Evolutionary conservation across 202 grass and related monocot species (phyloP).

Genomic region (Setaria italica): DNA sequence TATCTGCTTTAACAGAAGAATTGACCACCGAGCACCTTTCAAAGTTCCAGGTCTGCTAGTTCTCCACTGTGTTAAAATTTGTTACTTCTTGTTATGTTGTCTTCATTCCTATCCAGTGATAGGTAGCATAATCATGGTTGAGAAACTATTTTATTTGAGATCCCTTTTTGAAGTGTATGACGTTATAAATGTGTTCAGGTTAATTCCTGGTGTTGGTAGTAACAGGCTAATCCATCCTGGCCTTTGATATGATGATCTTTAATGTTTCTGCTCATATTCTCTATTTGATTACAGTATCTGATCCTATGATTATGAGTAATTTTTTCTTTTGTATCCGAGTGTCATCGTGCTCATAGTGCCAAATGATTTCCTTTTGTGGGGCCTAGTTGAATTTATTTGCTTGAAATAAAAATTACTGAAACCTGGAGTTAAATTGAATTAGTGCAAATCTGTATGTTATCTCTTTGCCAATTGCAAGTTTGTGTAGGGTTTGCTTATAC

Average conservation of each 20-base stretch:
- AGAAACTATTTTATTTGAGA: conserved; percentile 4
- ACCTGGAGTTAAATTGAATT: not conserved
- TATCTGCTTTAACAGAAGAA: conserved; percentile 62
- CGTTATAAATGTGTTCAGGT: not conserved
- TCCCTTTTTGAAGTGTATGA: not conserved
- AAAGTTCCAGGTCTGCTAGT: conserved; percentile 69
- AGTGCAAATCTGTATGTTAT: not conserved
- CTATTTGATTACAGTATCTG: not conserved
- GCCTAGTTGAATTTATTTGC: not conserved
- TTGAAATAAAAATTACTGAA: not conserved
- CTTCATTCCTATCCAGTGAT: conserved; percentile 24
- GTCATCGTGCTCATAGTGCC: not conserved
- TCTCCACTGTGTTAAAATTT: conserved; percentile 24
- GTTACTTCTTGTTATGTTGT: conserved; percentile 21
- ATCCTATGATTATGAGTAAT: not conserved
- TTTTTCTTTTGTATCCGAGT: not conserved
- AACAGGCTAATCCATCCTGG: conserved; percentile 12
- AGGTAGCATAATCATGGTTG: conserved; percentile 2
- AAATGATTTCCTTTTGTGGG: conserved; percentile 12
- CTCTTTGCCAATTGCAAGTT: not conserved
- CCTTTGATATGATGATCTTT: conserved; percentile 9
- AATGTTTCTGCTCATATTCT: conserved; percentile 1
- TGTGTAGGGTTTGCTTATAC: not conserved
- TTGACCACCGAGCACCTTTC: conserved; percentile 65
- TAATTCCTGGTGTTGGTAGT: conserved; percentile 22